Percentiles rank a stretch among this genome's conserved stretches.
Conservation (phyloP, 2,329 filamentous ascomycete species). For the Polytolypa hystricis region DNA sequence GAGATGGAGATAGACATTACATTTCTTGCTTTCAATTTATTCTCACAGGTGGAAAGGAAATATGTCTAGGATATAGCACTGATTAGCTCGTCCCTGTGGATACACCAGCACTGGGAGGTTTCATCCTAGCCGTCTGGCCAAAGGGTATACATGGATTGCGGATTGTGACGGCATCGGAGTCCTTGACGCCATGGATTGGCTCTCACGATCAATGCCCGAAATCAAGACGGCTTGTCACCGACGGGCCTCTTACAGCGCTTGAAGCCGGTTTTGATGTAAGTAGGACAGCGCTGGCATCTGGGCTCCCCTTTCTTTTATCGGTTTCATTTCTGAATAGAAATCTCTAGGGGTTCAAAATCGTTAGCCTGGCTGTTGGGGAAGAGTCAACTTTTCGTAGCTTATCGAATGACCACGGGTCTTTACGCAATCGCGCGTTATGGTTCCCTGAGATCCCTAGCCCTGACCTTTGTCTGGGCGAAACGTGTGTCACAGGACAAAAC, state of each 20-base stretch:
- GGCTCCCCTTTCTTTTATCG: background rate
- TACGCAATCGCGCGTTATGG: constrained; percentile 1
- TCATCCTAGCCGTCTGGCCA: background rate
- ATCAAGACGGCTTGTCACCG: constrained; percentile 1
- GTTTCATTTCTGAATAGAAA: background rate
- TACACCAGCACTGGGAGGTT: background rate
- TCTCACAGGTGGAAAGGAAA: background rate
- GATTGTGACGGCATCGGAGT: background rate
- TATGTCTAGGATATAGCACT: constrained; percentile 1
- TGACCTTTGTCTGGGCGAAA: background rate
- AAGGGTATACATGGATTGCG: constrained; percentile 1
- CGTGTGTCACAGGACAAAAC: background rate
- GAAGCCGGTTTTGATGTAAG: constrained; percentile 2
- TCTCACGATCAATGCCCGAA: background rate
- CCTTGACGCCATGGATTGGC: background rate
- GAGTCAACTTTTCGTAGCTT: background rate
- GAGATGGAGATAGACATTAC: background rate
- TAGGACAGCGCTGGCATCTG: background rate
- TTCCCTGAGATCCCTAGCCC: background rate
- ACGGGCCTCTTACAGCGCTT: constrained; percentile 1
- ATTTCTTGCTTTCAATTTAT: constrained; percentile 1
- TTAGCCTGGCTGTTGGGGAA: background rate
- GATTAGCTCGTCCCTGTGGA: background rate
- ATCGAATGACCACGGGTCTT: background rate
- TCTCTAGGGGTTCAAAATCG: constrained; percentile 1